Evolutionary conservation across 2,329 filamentous ascomycete species (phyloP).

Genomic region (Pseudogymnoascus destructans): DNA sequence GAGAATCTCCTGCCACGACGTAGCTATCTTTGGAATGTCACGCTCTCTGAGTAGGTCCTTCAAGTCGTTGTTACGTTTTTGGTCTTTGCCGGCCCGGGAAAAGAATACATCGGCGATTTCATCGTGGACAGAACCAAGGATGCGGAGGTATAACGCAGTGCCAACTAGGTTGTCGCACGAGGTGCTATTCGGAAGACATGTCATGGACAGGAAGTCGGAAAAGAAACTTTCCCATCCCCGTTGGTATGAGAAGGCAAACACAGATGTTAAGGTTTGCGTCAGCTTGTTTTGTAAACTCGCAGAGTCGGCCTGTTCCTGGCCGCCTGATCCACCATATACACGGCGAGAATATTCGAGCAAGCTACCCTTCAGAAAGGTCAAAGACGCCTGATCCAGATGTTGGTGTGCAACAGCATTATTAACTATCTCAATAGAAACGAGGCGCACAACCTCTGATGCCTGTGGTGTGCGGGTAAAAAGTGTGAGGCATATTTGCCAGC

Average conservation of each 20-base stretch:
- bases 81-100: slow-evolving; percentile 61
- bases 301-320: slow-evolving; percentile 50
- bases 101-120: slow-evolving; percentile 92
- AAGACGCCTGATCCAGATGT: slow-evolving; percentile 56
- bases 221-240: slow-evolving; percentile 82
- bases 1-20: slow-evolving; percentile 85
- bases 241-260: slow-evolving; percentile 79
- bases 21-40: slow-evolving; percentile 78
- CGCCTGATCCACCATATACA: slow-evolving; percentile 50
- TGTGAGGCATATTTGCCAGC: slow-evolving; percentile 78
- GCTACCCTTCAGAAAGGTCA: slow-evolving; percentile 66
- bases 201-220: slow-evolving; percentile 74
- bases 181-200: slow-evolving; percentile 46
- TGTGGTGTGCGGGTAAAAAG: slow-evolving; percentile 73
- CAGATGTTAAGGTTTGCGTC: slow-evolving; percentile 85
- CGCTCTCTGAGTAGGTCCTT: slow-evolving; percentile 81
- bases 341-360: slow-evolving; percentile 70
- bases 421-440: slow-evolving; percentile 83
- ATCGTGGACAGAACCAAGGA: slow-evolving; percentile 83
- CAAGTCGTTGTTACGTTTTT: slow-evolving; percentile 73
- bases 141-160: slow-evolving; percentile 75
- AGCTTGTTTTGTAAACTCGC: slow-evolving; percentile 86
- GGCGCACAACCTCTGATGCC: slow-evolving; percentile 69
- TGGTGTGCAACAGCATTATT: slow-evolving; percentile 81
- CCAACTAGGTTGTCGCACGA: slow-evolving; percentile 58